Evolutionary conservation across 768 basidiomycete species (phyloP), one percentile per base, ranked within the genome.

Genomic region (Melanogaster broomeanus): DNA sequence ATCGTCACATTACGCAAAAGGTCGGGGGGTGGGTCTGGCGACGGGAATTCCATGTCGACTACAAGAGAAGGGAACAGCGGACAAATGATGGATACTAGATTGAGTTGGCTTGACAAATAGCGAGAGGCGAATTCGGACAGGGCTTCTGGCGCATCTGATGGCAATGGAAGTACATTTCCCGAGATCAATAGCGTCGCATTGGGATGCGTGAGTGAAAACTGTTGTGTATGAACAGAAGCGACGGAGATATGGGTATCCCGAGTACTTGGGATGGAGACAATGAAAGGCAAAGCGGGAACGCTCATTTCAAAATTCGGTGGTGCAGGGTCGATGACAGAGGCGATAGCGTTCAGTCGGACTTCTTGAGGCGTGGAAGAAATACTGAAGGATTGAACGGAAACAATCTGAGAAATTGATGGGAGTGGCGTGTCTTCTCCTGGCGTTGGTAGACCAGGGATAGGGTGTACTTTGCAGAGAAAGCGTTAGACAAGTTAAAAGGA

Each of bases 1-100:
- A 93, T 85, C 3, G 87, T 87, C 38, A 93, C 84, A 56, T 88
- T 74, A 12, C 80, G 80, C 13, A 93, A 74, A 31, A 93, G 71
- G 24, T 79, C 73, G 2, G 91, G 90, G 22, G 75, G 77, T 5
- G 83, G 82, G 41, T 74, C 65, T 1, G 86, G 87, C 1, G 80
- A 78, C 3, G 90, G 91, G 60, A 93, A 92, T 1, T 72, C 66
- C 16, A 80, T 72, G 42, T 68, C 53, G 24, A 77, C 61, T 10
- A 82, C 57, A 24, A 85, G 61, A 31, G 65, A 73, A 0, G 84
- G 79, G 48, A 84, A 60, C n/a, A 85, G 65, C 0, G 83, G 75
- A 1, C 80, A 75, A 0, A 79, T 75, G 40, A 92, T 77, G 38
- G 78, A 58, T 59, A 92, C 81, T 12, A 77, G 74, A 40, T 85